phyloP scores from a whole-genome alignment of 169 alveolate genomes.

The Neospora caninum region DNA sequence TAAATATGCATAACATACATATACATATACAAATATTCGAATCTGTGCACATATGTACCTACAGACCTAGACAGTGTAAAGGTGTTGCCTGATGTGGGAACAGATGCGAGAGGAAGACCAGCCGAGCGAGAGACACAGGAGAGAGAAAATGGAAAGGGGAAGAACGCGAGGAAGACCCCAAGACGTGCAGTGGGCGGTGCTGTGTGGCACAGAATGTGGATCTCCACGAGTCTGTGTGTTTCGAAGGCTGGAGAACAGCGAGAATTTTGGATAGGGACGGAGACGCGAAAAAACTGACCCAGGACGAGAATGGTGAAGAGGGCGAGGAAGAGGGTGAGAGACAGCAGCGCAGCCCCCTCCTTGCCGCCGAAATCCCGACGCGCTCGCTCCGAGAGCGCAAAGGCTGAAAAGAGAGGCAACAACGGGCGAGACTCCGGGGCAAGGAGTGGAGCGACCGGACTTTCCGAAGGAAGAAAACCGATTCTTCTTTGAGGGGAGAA shows the following conservation, averaged over 20 bases:
- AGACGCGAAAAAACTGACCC: constrained; percentile 32
- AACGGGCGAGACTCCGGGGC: neutral
- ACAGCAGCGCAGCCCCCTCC: constrained; percentile 69
- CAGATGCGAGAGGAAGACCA: neutral
- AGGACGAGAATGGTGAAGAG: constrained; percentile 66
- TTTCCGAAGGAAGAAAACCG: too few species aligned
- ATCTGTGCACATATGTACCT: neutral
- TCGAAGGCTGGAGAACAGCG: neutral
- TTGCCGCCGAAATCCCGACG: constrained; percentile 68
- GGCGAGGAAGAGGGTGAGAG: constrained; percentile 58
- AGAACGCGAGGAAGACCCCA: neutral
- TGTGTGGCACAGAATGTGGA: too few species aligned
- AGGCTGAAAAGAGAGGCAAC: constrained; percentile 39
- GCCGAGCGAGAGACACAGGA: neutral
- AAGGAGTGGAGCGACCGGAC: too few species aligned
- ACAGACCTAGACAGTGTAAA: neutral
- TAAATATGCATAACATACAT: neutral
- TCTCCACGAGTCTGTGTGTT: too few species aligned
- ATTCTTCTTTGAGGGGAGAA: too few species aligned
- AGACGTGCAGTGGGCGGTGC: too few species aligned
- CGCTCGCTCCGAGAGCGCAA: constrained; percentile 71
- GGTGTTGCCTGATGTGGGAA: neutral
- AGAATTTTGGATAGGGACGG: too few species aligned
- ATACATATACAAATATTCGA: neutral
- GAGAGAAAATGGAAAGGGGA: neutral